Evolutionary conservation across 176 grass and related monocot species (phyloP), one percentile per base, ranked within the genome.

Genomic region (Oryza australiensis): DNA sequence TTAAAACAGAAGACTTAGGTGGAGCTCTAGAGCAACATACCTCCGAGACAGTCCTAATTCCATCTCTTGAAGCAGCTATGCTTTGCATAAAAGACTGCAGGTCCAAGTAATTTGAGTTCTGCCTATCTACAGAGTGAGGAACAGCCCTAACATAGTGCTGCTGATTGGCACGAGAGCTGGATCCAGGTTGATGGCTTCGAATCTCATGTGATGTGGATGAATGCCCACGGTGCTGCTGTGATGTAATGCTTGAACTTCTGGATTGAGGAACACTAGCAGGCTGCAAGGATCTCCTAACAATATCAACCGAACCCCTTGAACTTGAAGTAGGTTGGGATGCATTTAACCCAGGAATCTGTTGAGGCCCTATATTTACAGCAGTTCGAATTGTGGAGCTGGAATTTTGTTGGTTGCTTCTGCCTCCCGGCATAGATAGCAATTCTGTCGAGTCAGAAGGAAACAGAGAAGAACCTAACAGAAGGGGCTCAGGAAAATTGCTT

Each of bases 51-150:
- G 81, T 76, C n/a, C 89, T 91, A 60, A 45, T 87, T 73, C 89
- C 89, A 32, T 91, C 89, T 65, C 89, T 87, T 40, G 89, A 84
- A 71, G 83, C 72, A 60, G 89, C 64, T 77, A 91, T 81, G 9
- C n/a, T 81, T 77, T 88, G 89, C 89, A 91, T 87, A 62, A 87
- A 91, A 72, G 82, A 91, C 12, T 87, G 89, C 76, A 91, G 81
- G 43, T 87, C 89, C 76, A 87, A 18, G 33, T 88, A 84, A 75
- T 77, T 18, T 71, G 84, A 16, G 23, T 60, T 84, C 37, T 91
- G 85, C 67, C 89, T 84, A 55, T 88, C 85, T 46, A 66, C 37
- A 9, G 82, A 87, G 12, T 43, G 16, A 72, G 78, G 57, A 81
- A 72, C 85, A 23, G 81, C 65, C 62, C 85, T 91, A 22, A 71